These are phyloP conservation scores for Penicillium palitans DNA, from an alignment of 2,329 filamentous ascomycete genomes.

Conservation along the genomic window DNA sequence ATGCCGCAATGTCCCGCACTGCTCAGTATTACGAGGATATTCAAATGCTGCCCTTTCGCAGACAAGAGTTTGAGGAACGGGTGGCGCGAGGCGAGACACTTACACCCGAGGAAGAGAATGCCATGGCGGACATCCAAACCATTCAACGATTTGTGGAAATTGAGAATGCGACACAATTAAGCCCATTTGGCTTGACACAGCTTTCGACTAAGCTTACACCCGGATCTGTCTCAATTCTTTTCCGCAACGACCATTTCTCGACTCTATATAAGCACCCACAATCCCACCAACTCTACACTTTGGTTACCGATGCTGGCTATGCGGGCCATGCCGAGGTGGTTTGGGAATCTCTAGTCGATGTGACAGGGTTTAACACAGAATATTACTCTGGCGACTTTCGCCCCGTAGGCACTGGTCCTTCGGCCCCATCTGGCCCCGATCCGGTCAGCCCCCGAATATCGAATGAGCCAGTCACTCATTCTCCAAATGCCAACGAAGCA, in stretches of 20 bases:
- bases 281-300: slow-evolving; percentile 70
- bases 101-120: slow-evolving; percentile 69
- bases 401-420: slow-evolving; percentile 65
- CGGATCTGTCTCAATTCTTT: slow-evolving; percentile 84
- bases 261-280: slow-evolving; percentile 87
- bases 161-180: slow-evolving; percentile 82
- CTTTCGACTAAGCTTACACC: slow-evolving; percentile 70
- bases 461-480: slow-evolving; percentile 22
- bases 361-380: slow-evolving; percentile 78
- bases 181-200: slow-evolving; percentile 73
- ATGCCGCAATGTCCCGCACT: slow-evolving; percentile 68
- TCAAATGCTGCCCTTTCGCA: slow-evolving; percentile 81
- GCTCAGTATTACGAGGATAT: slow-evolving; percentile 88
- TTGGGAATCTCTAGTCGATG: slow-evolving; percentile 90
- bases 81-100: slow-evolving; percentile 62
- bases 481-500: slow-evolving; percentile 15
- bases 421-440: slow-evolving; percentile 32
- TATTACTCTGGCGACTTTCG: slow-evolving; percentile 91
- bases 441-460: slow-evolving; percentile 30
- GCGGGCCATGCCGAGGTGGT: slow-evolving; percentile 85
- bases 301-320: slow-evolving; percentile 94
- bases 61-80: slow-evolving; percentile 85
- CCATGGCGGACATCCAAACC: slow-evolving; percentile 77
- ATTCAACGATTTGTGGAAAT: slow-evolving; percentile 78
- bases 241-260: slow-evolving; percentile 96